A percentile compares a stretch with the other conserved stretches of the same genome.
phyloP scores from a whole-genome alignment of 192 early-diverging fungal genomes.

The Podila verticillata region DNA sequence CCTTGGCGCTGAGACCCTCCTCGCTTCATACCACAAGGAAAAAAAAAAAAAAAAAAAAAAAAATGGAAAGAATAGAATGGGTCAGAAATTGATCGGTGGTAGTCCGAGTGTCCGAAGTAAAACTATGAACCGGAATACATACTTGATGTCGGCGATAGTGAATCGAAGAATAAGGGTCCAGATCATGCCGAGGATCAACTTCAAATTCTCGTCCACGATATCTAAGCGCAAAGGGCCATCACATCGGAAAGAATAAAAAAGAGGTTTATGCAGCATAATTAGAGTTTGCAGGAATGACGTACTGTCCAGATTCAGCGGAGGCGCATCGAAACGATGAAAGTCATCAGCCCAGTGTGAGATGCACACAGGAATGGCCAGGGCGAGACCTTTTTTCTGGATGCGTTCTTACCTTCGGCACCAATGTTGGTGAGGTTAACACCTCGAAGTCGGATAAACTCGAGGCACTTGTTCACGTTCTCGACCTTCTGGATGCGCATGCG shows the following conservation, averaged over 20 bases:
- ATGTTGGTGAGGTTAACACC: slow-evolving; percentile 93
- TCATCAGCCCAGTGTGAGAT: no score
- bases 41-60: not conserved
- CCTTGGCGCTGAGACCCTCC: slow-evolving; percentile 95
- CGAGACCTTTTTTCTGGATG: no score
- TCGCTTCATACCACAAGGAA: slow-evolving; percentile 63
- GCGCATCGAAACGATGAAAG: not conserved
- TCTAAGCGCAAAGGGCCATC: slow-evolving; percentile 55
- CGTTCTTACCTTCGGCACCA: slow-evolving; percentile 83
- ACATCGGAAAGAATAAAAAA: not conserved
- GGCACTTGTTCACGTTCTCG: slow-evolving; percentile 94
- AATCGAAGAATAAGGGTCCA: slow-evolving; percentile 98
- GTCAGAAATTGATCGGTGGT: not conserved
- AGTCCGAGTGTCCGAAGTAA: not conserved
- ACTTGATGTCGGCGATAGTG: slow-evolving; percentile 93
- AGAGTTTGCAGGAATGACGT: slow-evolving; percentile 1
- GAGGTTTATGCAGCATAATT: not conserved
- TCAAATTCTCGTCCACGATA: slow-evolving; percentile 92
- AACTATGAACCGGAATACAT: not conserved
- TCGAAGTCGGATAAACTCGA: slow-evolving; percentile 90
- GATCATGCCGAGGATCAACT: slow-evolving; percentile 94
- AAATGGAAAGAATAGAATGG: not conserved
- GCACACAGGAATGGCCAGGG: no score
- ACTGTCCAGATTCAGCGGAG: not conserved
- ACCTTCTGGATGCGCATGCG: slow-evolving; percentile 94